Evolutionary conservation across 768 basidiomycete genomes (phyloP).

Genomic region (Suillus tomentosus): DNA sequence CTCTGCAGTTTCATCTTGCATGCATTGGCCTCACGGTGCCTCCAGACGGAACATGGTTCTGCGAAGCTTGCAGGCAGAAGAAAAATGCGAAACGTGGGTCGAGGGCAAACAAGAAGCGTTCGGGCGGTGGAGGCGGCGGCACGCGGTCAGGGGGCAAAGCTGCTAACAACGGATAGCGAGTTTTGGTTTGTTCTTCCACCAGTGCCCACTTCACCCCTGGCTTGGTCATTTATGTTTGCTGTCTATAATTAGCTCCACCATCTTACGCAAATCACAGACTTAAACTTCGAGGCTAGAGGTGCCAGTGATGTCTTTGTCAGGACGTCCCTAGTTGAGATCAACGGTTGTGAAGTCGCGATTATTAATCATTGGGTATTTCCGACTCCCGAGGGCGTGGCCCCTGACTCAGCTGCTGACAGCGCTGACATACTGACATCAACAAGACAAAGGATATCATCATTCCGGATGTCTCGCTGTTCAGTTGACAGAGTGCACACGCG

Average conservation of each 20-base stretch:
- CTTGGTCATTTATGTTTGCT: not conserved
- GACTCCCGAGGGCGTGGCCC: too few relatives aligned
- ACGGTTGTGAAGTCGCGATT: not conserved
- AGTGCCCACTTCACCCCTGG: not conserved
- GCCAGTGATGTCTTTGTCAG: not conserved
- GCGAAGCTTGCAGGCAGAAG: conserved; percentile 63
- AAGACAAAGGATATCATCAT: not conserved
- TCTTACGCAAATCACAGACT: not conserved
- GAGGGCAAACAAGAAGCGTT: conserved; percentile 54
- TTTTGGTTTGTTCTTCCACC: conserved; percentile 4
- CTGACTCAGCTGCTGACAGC: not conserved
- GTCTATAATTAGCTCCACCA: conserved; percentile 5
- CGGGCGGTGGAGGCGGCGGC: conserved; percentile 25
- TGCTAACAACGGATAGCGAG: conserved; percentile 31
- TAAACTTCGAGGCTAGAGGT: not conserved
- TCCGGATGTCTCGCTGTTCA: not conserved
- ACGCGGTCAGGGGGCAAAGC: conserved; percentile 33
- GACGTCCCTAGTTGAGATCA: not conserved
- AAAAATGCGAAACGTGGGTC: conserved; percentile 51
- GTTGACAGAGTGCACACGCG: not conserved
- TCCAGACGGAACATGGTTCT: conserved; percentile 78
- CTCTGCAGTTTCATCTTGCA: conserved; percentile 70
- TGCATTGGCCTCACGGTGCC: conserved; percentile 69
- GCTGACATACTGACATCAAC: not conserved
- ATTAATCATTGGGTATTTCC: not conserved